Evolutionary conservation across 257 asterid species (phyloP).

Genomic region (Fraxinus cuspidata): DNA sequence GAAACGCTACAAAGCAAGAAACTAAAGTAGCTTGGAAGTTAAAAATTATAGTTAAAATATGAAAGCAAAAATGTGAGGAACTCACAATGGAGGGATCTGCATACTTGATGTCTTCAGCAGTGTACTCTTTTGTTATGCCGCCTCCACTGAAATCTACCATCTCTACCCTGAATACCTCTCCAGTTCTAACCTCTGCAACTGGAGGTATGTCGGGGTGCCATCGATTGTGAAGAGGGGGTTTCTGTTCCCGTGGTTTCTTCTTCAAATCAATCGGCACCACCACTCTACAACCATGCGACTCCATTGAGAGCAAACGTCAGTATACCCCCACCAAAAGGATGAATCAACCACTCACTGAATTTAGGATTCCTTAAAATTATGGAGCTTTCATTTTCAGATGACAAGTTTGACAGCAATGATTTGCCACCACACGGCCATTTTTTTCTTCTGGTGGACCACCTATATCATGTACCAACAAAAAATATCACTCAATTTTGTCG

Average conservation of each 20-base stretch:
- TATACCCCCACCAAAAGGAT: background rate
- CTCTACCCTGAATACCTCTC: conserved; percentile 78
- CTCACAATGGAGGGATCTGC: conserved; percentile 64
- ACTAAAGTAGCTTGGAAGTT: background rate
- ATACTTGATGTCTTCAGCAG: conserved; percentile 68
- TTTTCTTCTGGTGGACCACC: conserved; percentile 28
- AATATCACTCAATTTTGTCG: background rate
- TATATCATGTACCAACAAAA: background rate
- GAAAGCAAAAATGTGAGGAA: conserved; percentile 15
- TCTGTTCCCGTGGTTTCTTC: conserved; percentile 72
- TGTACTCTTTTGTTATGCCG: conserved; percentile 55
- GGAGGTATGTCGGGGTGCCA: conserved; percentile 89
- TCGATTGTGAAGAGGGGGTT: conserved; percentile 73
- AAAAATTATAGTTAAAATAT: background rate
- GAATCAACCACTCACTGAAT: background rate
- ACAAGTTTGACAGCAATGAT: conserved; percentile 15
- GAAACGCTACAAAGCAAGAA: background rate
- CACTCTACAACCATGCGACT: conserved; percentile 43
- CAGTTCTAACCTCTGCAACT: conserved; percentile 60
- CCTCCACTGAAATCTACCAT: conserved; percentile 89
- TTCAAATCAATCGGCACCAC: conserved; percentile 69
- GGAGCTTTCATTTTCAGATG: conserved; percentile 9
- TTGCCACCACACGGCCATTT: conserved; percentile 9
- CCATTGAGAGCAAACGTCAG: conserved; percentile 24
- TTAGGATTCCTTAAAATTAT: background rate